A percentile compares a stretch with the other conserved stretches of the same genome.
Conservation (phyloP, 164 flowering plant species). For the Annona squamosa region DNA sequence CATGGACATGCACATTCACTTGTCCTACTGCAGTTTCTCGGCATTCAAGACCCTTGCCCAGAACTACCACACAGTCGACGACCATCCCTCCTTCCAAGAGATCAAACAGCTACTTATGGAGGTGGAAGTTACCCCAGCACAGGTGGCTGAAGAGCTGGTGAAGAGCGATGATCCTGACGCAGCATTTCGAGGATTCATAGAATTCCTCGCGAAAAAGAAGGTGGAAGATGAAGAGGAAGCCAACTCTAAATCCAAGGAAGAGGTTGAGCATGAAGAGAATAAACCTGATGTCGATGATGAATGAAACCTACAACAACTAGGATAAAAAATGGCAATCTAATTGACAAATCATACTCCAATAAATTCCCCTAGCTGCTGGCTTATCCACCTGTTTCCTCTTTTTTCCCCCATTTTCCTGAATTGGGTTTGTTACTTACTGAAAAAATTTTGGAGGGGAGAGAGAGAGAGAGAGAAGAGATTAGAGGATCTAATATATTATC, state of each 20-base stretch:
- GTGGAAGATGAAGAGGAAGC: not conserved
- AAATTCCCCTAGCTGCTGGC: too few species aligned
- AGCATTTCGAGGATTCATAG: slow-evolving; percentile 16
- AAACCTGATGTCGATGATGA: too few species aligned
- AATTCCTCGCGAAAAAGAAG: slow-evolving; percentile 28
- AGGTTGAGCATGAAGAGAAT: slow-evolving; percentile 28
- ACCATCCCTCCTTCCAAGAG: slow-evolving; percentile 24
- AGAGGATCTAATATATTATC: too few species aligned
- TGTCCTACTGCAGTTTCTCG: slow-evolving; percentile 42
- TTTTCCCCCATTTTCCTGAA: too few species aligned
- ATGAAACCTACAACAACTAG: too few species aligned
- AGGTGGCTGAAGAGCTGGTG: slow-evolving; percentile 54
- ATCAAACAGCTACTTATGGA: slow-evolving; percentile 15
- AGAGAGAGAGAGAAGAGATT: too few species aligned
- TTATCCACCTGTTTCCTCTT: too few species aligned
- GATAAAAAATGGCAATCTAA: too few species aligned
- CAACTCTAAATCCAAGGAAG: slow-evolving; percentile 29
- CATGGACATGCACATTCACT: slow-evolving; percentile 48
- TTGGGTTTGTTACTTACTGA: too few species aligned
- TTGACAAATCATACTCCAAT: too few species aligned
- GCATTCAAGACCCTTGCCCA: slow-evolving; percentile 38
- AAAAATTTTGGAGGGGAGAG: too few species aligned
- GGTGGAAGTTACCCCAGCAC: slow-evolving; percentile 40
- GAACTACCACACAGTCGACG: slow-evolving; percentile 27
- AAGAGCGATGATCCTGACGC: slow-evolving; percentile 38